Percentiles rank a stretch among this genome's conserved stretches.
phyloP scores from a whole-genome alignment of 768 basidiomycete species.

The Lyophyllum shimeji region DNA sequence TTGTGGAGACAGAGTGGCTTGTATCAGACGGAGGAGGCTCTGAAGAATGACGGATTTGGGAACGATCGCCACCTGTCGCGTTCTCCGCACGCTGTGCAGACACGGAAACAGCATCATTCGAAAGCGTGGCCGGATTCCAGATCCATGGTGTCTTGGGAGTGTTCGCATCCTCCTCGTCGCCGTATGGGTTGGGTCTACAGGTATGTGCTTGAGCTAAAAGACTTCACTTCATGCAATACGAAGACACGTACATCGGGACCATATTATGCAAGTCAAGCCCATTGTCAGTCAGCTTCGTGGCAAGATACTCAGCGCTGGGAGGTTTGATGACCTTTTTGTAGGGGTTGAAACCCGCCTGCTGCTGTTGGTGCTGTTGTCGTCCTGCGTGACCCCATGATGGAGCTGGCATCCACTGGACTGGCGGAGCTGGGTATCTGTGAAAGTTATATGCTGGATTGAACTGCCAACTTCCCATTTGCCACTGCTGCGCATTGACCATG shows the following conservation, averaged over 20 bases:
- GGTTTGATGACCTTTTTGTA: constrained; percentile 63
- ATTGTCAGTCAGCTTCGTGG: constrained; percentile 56
- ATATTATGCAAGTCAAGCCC: constrained; percentile 65
- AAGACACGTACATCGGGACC: constrained; percentile 55
- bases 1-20: background rate
- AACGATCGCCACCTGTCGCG: constrained; percentile 13
- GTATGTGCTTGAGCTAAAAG: background rate
- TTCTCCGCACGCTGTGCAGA: constrained; percentile 8
- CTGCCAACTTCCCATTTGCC: constrained; percentile 55
- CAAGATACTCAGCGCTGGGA: constrained; percentile 66
- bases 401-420: constrained; percentile 38
- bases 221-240: background rate
- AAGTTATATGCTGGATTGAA: constrained; percentile 43
- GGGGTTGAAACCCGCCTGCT: constrained; percentile 43
- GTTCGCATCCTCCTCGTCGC: constrained; percentile 12
- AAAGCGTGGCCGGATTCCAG: constrained; percentile 58
- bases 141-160: constrained; percentile 66
- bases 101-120: constrained; percentile 25
- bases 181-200: constrained; percentile 34
- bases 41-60: constrained; percentile 21
- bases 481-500: constrained; percentile 43
- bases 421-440: constrained; percentile 23
- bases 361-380: constrained; percentile 20
- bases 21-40: constrained; percentile 17
- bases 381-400: constrained; percentile 32